Conservation (phyloP, 306 rosid genomes). For the Malus fusca region DNA sequence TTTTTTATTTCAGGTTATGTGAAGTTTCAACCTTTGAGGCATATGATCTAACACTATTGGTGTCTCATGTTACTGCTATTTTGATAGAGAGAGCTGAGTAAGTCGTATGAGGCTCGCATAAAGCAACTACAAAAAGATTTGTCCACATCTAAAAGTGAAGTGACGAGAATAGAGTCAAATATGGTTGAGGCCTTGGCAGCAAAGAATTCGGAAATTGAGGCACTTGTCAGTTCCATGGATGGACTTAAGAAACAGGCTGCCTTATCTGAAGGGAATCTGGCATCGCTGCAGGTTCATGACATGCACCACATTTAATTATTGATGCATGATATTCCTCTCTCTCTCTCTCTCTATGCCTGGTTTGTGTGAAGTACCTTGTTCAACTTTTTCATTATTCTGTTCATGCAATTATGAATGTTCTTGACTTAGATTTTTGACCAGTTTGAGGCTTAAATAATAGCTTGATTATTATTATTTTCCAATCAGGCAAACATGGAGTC, state of each 20-base stretch:
- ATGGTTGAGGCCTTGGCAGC: constrained; percentile 92
- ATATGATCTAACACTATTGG: neutral
- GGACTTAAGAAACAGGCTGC: constrained; percentile 86
- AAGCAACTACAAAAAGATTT: constrained; percentile 70
- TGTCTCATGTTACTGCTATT: constrained; percentile 8
- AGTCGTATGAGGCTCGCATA: constrained; percentile 80
- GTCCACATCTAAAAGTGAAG: constrained; percentile 70
- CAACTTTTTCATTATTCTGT: neutral
- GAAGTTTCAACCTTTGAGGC: neutral
- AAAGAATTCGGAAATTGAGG: constrained; percentile 88
- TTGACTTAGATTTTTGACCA: constrained; percentile 9
- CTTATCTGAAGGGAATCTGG: constrained; percentile 81
- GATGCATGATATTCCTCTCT: neutral
- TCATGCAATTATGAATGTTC: neutral
- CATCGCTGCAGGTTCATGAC: constrained; percentile 74
- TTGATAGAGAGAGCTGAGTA: constrained; percentile 85
- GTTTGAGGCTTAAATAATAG: constrained; percentile 20
- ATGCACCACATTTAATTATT: constrained; percentile 9
- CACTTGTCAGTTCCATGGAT: constrained; percentile 71
- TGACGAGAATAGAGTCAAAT: constrained; percentile 71
- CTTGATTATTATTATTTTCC: constrained; percentile 4
- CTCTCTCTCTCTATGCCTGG: neutral
- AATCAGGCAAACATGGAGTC: constrained; percentile 88
- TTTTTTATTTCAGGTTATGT: constrained; percentile 13
- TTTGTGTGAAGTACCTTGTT: neutral